phyloP scores from a whole-genome alignment of 2,329 filamentous ascomycete species.

The Huntiella abstrusa region DNA sequence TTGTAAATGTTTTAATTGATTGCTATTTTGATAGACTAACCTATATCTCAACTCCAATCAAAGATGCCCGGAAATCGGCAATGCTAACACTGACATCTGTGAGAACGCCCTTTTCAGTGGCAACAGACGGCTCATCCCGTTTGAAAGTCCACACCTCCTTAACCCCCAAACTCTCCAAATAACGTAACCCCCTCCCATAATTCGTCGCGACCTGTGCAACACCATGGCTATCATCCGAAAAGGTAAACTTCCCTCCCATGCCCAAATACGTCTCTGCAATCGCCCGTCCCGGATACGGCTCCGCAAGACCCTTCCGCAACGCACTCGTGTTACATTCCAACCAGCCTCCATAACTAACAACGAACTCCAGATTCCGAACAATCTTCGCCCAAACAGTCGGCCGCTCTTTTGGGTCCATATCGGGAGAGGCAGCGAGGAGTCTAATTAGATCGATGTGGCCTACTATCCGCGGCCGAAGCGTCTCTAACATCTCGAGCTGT shows the following conservation, averaged over 20 bases:
- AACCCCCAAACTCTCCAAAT: conserved; percentile 48
- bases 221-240: conserved; percentile 91
- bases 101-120: conserved; percentile 19
- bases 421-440: conserved; percentile 53
- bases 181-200: conserved; percentile 52
- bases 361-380: conserved; percentile 51
- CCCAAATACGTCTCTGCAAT: conserved; percentile 59
- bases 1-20: too few species aligned
- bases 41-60: conserved; percentile 7
- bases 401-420: conserved; percentile 38
- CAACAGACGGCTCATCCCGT: conserved; percentile 18
- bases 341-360: conserved; percentile 58
- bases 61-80: conserved; percentile 20
- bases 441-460: conserved; percentile 90
- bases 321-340: conserved; percentile 81
- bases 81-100: conserved; percentile 26
- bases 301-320: conserved; percentile 70
- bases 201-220: conserved; percentile 75
- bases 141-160: conserved; percentile 39
- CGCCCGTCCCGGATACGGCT: conserved; percentile 68
- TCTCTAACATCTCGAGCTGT: conserved; percentile 60
- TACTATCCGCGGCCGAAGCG: conserved; percentile 56
- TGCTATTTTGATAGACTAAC: too few species aligned
- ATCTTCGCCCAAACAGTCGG: conserved; percentile 54
- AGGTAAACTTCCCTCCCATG: conserved; percentile 63